Evolutionary conservation across 139 green algal species (phyloP), one percentile per base, ranked within the genome.

Genomic region (Chlamydomonas applanata): DNA sequence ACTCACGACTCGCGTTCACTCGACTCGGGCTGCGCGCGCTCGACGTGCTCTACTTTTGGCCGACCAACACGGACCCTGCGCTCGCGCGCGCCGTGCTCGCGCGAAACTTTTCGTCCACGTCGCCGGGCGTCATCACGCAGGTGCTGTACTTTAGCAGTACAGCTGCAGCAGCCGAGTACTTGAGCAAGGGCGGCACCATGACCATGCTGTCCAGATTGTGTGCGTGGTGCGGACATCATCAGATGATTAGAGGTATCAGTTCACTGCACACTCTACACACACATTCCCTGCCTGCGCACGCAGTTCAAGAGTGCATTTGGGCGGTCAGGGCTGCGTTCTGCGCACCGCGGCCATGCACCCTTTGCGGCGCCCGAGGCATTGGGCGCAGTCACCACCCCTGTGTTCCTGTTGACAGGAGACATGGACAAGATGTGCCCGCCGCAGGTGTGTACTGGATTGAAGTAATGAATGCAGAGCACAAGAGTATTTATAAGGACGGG

Each of bases 351-450:
- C 13, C 30, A 19, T 35, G 36, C 7, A 1, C 54, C 67, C 4
- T 76, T 33, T 49, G 75, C 71, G 2, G 78, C 84, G 49, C 68
- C 82, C 2, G 45, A 66, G n/a, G 30, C 29, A 3, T 78, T 85
- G 73, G 46, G 14, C 9, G 25, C 27, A 0, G 83, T 88, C 30
- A 22, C 32, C 0, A 78, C 79, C 16, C 83, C 83, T 0, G 74
- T 79, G 20, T 11, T 89, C 32, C 81, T 86, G 59, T 45, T 89
- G 4, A 71, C 69, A 19, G 83, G 83, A 0, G 83, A 89, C 72
- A 56, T 45, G 27, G 83, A 89, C 77, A 74, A 77, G n/a, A 89
- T 89, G 83, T 89, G 83, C 71, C 83, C 83, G 5, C 72, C 83
- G 16, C 52, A 85, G 76, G 79, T 82, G 56, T 0, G 80, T 54